Percentiles rank a stretch among this genome's conserved stretches.
Evolutionary conservation across 345 rosid species (phyloP).

Genomic region (Passiflora organensis): DNA sequence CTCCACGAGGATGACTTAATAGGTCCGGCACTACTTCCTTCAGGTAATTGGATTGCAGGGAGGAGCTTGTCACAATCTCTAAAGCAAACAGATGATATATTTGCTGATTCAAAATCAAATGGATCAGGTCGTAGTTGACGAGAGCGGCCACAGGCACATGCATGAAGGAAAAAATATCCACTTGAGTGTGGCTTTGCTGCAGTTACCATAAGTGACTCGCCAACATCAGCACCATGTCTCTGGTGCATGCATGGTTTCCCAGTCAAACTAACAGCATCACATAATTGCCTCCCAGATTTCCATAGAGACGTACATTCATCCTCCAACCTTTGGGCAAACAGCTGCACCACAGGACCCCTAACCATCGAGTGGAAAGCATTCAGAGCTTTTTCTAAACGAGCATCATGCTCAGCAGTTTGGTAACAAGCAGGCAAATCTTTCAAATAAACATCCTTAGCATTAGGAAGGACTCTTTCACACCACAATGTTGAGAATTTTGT

Average conservation of each 20-base stretch:
- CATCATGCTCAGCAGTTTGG: slow-evolving; percentile 63
- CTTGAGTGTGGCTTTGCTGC: slow-evolving; percentile 55
- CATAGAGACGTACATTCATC: slow-evolving; percentile 71
- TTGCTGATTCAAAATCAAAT: slow-evolving; percentile 74
- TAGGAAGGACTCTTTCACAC: slow-evolving; percentile 72
- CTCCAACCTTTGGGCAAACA: slow-evolving; percentile 53
- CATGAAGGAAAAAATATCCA: slow-evolving; percentile 74
- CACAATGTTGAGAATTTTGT: slow-evolving; percentile 59
- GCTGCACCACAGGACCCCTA: slow-evolving; percentile 63
- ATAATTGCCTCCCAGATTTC: slow-evolving; percentile 80
- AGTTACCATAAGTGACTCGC: slow-evolving; percentile 23
- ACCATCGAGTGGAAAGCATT: slow-evolving; percentile 63
- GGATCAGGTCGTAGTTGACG: slow-evolving; percentile 56
- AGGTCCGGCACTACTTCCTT: slow-evolving; percentile 36
- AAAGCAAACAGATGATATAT: slow-evolving; percentile 42
- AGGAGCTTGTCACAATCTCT: slow-evolving; percentile 68
- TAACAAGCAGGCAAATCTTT: slow-evolving; percentile 66
- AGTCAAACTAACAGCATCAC: slow-evolving; percentile 86
- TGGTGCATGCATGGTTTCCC: slow-evolving; percentile 79
- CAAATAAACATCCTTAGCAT: slow-evolving; percentile 72
- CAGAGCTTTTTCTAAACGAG: slow-evolving; percentile 57
- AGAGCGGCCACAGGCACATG: slow-evolving; percentile 85
- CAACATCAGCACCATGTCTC: slow-evolving; percentile 41
- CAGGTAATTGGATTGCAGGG: slow-evolving; percentile 49
- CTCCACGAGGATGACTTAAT: slow-evolving; percentile 66